Base-by-base conservation (phyloP, 768 basidiomycete species). In the Phlebiopsis gigantea region DNA sequence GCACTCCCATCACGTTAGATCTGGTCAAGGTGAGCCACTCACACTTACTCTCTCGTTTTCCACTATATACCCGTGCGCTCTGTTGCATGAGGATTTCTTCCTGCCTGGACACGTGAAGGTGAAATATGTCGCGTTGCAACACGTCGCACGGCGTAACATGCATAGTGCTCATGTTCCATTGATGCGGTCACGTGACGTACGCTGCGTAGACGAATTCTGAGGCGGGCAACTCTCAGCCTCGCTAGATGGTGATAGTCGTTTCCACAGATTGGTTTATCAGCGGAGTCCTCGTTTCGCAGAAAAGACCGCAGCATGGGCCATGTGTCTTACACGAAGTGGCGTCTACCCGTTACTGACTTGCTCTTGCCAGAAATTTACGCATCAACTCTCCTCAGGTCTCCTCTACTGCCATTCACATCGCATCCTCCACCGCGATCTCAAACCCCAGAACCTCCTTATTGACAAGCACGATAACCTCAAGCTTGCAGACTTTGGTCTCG, bases 361-460 rank as follows among this genome's bases (percentile, higher is more conserved):
- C 19, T 15, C 29, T 24, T 25, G 29, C 53, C 72, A 98, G 96
- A 94, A 92, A 90, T 97, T 98, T 76, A 93, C 93, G 51, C 85
- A 88, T 68, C 96, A 99, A 70, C 82, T 99, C 60, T 85, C 84
- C 62, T 87, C 89, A 49, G 97, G 97, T 5, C 77, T 99, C 24
- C 79, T 93, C 60, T 97, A 93, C 72, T 95, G 95, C 71, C 96
- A 98, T 68, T 87, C 94, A 5, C 93, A 95, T 65, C 84, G 95
- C 22, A 93, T 98, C 63, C 82, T 98, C n/a, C 95, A 98, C 67
- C 87, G 96, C 48, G 96, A 98, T 72, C 79, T 98, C 62, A 98
- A 96, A 71, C 93, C 93, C 0, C 95, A 98, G 73, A 98, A 98
- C 72, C 75, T 98, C 55, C 80, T 98, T 57, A 97, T 98, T 69